These are phyloP conservation scores for Camellia sinensis DNA, from an alignment of 148 eudicot species.

Conservation along the genomic window DNA sequence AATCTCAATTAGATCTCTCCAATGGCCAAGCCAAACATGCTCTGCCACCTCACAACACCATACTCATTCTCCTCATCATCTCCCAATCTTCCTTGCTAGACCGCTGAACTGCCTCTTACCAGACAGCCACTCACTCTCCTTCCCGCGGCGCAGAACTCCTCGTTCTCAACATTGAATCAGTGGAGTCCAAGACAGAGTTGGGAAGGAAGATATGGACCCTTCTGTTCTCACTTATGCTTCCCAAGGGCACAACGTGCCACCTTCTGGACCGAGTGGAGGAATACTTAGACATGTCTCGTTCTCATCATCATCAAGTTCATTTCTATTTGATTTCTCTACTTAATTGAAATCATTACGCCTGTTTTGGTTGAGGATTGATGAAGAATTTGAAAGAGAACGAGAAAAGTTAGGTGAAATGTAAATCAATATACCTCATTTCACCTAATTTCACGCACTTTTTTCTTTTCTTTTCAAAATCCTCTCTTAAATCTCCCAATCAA, in stretches of 20 bases:
- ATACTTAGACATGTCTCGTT: too few relatives aligned
- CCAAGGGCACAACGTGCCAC: conserved; percentile 19
- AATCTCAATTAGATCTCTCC: conserved; percentile 1
- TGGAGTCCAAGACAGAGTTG: background rate
- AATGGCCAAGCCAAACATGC: conserved; percentile 16
- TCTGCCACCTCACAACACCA: conserved; percentile 2
- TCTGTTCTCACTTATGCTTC: conserved; percentile 17
- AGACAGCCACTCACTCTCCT: background rate
- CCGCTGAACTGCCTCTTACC: conserved; percentile 4
- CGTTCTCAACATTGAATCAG: background rate
- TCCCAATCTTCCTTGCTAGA: conserved; percentile 16
- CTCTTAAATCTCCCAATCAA: too few relatives aligned
- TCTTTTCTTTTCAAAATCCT: too few relatives aligned
- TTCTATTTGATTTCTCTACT: too few relatives aligned
- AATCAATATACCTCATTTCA: too few relatives aligned
- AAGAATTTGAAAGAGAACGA: too few relatives aligned
- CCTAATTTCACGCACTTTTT: too few relatives aligned
- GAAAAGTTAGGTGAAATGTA: too few relatives aligned
- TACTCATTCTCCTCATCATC: conserved; percentile 11
- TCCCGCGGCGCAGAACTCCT: background rate
- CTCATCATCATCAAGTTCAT: too few relatives aligned
- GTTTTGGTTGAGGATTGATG: too few relatives aligned
- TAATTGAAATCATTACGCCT: too few relatives aligned
- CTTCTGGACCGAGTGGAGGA: conserved; percentile 23
- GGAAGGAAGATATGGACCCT: conserved; percentile 7